Conservation (phyloP, 2,329 filamentous ascomycete genomes). For the Fusarium sterilihyphosum region DNA sequence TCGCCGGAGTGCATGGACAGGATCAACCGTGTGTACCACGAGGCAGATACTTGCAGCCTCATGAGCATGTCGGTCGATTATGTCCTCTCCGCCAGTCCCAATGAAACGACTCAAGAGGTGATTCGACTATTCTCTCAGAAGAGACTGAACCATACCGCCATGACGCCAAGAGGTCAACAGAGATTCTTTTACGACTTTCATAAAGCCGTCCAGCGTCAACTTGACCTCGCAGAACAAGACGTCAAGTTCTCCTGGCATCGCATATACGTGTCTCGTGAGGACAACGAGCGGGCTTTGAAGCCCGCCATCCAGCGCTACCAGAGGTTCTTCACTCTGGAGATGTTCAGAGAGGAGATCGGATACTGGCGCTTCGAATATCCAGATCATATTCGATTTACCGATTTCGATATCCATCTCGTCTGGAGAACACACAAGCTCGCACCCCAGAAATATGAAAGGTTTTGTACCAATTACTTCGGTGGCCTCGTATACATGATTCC, state of each 20-base stretch:
- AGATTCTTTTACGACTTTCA: conserved; percentile 21
- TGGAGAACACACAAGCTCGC: conserved; percentile 36
- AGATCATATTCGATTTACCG: not conserved
- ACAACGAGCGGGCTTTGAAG: conserved; percentile 3
- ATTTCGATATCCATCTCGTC: conserved; percentile 34
- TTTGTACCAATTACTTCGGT: conserved; percentile 9
- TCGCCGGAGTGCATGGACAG: not conserved
- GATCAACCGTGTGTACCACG: not conserved
- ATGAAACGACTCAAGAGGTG: not conserved
- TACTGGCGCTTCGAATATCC: not conserved
- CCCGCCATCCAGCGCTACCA: conserved; percentile 21
- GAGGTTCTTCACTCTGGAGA: conserved; percentile 26
- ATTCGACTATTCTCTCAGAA: not conserved
- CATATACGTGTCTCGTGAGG: not conserved
- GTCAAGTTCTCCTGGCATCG: conserved; percentile 33
- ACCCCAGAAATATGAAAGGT: conserved; percentile 8
- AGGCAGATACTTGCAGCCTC: not conserved
- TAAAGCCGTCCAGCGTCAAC: conserved; percentile 10
- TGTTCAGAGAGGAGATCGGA: not conserved
- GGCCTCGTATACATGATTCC: conserved; percentile 20
- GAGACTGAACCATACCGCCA: not conserved
- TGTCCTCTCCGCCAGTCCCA: not conserved
- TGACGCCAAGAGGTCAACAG: not conserved
- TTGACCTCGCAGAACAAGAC: conserved; percentile 15
- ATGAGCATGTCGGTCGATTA: conserved; percentile 12